Conservation (phyloP, 345 rosid genomes). For the Citropsis articulata region DNA sequence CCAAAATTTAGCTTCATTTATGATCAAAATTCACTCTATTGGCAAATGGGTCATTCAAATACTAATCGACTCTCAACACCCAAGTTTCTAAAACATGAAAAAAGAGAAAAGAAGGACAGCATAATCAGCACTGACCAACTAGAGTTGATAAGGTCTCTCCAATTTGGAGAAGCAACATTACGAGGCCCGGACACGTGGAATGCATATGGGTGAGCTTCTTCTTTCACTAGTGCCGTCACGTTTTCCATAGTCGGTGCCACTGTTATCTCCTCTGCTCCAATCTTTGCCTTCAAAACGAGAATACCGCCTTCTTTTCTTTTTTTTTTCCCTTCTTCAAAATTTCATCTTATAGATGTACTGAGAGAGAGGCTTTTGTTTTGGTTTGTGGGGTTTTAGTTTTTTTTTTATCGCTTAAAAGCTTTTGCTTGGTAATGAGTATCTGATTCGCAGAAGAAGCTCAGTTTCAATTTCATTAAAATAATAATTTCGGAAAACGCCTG, state of each 20-base stretch:
- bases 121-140: conserved; percentile 57
- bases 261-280: conserved; percentile 31
- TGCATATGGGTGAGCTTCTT: conserved; percentile 78
- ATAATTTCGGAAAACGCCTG: conserved; percentile 37
- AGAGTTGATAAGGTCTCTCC: conserved; percentile 94
- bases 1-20: background rate
- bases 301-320: conserved; percentile 1
- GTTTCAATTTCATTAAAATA: conserved; percentile 16
- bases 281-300: conserved; percentile 34
- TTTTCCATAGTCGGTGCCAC: conserved; percentile 12
- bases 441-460: conserved; percentile 19
- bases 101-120: background rate
- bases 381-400: background rate
- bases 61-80: background rate
- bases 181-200: conserved; percentile 95
- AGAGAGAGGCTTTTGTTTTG: background rate
- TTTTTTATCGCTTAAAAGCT: conserved; percentile 16
- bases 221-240: conserved; percentile 24
- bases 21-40: background rate
- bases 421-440: conserved; percentile 16
- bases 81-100: background rate
- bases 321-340: background rate
- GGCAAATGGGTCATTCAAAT: background rate
- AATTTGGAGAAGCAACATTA: conserved; percentile 76
- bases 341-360: background rate